Evolutionary conservation across 2,329 filamentous ascomycete species (phyloP), one percentile per base, ranked within the genome.

Genomic region (Colletotrichum eremochloae): DNA sequence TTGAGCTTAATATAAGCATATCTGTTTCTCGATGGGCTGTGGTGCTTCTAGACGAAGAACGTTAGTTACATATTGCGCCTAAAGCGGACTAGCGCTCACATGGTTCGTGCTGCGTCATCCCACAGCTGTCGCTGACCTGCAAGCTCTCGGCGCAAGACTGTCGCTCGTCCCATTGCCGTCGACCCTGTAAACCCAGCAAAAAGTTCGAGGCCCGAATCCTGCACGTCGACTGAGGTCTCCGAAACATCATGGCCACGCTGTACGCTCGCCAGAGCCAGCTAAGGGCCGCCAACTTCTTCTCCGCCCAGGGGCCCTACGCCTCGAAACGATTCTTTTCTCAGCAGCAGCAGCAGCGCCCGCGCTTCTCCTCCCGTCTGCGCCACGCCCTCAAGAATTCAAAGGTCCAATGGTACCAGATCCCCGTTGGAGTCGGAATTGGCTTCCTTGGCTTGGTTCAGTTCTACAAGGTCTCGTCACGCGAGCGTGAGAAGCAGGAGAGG

Each of bases 381-480:
- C 83, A 83, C 71, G 86, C 86, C 53, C 80, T 87, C 64, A 84
- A 82, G 74, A 86, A 86, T 75, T 86, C 84, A 75, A 89, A 86
- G 81, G 87, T 96, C 74, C 90, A 93, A 84, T 98, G 95, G 95
- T 94, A 95, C 82, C 94, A 93, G 58, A 97, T 98, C 76, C 95
- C 95, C 31, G 89, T 97, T 67, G 94, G 92, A 36, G 86, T 97
- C 31, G 95, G 95, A 72, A 91, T 97, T 77, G 94, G 90, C 69
- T 95, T 97, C 78, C 86, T 98, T 11, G 95, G 94, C 33, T 85
- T 93, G 63, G 87, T 95, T 63, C 95, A 97, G 77, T 91, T 97
- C 80, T 96, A 96, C 82, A 94, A 94, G 80, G 89, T 94, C 67
- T 90, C 85, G 18, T 79, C 81, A 33, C 80, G 87, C n/a, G 86